phyloP scores from a whole-genome alignment of 345 rosid genomes.

The Gossypium bickii region DNA sequence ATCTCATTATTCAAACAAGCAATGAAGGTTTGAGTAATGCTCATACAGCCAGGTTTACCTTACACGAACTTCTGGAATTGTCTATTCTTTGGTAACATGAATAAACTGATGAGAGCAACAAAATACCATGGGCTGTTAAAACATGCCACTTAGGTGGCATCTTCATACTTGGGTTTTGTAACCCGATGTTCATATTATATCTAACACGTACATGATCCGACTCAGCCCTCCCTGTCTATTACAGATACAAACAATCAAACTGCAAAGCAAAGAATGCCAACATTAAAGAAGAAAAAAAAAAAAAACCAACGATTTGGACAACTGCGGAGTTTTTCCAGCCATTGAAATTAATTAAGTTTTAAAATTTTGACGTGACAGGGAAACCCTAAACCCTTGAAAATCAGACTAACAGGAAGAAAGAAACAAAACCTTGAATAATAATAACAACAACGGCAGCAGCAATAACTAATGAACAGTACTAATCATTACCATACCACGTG shows the following conservation, averaged over 20 bases:
- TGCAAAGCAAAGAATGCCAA: not conserved
- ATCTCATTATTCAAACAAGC: not conserved
- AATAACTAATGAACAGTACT: constrained; percentile 26
- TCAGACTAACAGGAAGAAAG: constrained; percentile 13
- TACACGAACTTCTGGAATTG: too few relatives aligned
- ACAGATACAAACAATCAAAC: not conserved
- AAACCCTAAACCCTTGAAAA: not conserved
- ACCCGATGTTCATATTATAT: too few relatives aligned
- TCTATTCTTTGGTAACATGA: too few relatives aligned
- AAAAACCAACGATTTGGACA: not conserved
- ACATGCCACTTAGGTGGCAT: too few relatives aligned
- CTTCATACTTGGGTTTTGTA: too few relatives aligned
- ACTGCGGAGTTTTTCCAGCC: not conserved
- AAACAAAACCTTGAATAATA: constrained; percentile 34
- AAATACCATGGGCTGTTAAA: too few relatives aligned
- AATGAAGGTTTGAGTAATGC: not conserved
- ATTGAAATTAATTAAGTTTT: constrained; percentile 9
- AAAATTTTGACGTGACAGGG: constrained; percentile 12
- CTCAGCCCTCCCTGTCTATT: not conserved
- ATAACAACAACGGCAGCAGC: constrained; percentile 16
- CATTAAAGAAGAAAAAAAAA: not conserved
- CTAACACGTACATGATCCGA: too few relatives aligned
- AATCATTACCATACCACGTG: constrained; percentile 21
- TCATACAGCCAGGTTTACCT: too few relatives aligned
- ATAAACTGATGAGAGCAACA: too few relatives aligned